phyloP scores from a whole-genome alignment of 2,329 filamentous ascomycete genomes.

The Xylariaceae sp. region DNA sequence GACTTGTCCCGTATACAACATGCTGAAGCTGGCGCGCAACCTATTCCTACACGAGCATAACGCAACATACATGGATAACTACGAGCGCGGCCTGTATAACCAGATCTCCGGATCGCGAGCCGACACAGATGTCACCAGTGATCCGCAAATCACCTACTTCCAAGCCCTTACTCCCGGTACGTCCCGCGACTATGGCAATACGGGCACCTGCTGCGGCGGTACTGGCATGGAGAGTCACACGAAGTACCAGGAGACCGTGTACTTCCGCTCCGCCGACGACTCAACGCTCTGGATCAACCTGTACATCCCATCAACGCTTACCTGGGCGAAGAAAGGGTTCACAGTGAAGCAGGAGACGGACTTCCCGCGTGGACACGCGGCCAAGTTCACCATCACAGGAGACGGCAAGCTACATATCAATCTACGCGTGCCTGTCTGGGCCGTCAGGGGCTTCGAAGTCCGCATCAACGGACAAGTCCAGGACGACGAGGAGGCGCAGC shows the following conservation, averaged over 20 bases:
- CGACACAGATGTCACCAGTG: constrained; percentile 21
- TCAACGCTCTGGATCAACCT: constrained; percentile 33
- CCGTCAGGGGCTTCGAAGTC: constrained; percentile 27
- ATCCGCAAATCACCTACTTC: constrained; percentile 33
- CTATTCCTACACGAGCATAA: constrained; percentile 32
- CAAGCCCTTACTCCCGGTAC: constrained; percentile 29
- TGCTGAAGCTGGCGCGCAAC: constrained; percentile 32
- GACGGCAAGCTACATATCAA: constrained; percentile 30
- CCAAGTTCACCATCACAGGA: constrained; percentile 29
- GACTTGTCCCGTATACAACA: constrained; percentile 33
- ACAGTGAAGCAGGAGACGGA: constrained; percentile 28
- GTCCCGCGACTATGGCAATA: constrained; percentile 30
- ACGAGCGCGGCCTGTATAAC: constrained; percentile 33
- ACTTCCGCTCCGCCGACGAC: constrained; percentile 31
- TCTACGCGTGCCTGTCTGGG: constrained; percentile 30
- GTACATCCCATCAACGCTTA: constrained; percentile 30
- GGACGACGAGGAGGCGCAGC: constrained; percentile 10
- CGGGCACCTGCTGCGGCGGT: constrained; percentile 33
- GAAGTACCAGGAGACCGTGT: constrained; percentile 34
- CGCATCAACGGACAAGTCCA: constrained; percentile 28
- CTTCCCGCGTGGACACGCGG: constrained; percentile 27
- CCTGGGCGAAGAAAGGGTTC: constrained; percentile 30
- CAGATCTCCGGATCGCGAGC: constrained; percentile 32
- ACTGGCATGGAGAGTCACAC: constrained; percentile 34
- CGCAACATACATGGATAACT: constrained; percentile 33